These are phyloP conservation scores for Coemansia sp. DNA, from an alignment of 192 early-diverging fungal species.

Conservation along the genomic window DNA sequence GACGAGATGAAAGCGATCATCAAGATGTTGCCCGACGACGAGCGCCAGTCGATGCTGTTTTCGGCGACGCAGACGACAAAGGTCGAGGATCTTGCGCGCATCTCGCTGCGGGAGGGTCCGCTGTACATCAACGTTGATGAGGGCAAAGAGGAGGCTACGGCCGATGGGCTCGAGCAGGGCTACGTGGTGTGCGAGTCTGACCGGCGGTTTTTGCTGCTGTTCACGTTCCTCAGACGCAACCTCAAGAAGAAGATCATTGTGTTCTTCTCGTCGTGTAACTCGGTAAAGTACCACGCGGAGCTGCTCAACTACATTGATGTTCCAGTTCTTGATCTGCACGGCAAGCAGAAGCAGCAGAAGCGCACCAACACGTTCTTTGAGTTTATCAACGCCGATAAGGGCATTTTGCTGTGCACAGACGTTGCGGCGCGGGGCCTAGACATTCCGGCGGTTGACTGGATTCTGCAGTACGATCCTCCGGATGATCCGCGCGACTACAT, in stretches of 20 bases:
- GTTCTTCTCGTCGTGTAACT: conserved; percentile 96
- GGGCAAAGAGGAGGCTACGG: conserved; percentile 92
- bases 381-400: conserved; percentile 91
- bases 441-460: conserved; percentile 98
- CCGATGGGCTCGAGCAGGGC: conserved; percentile 95
- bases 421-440: conserved; percentile 97
- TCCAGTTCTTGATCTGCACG: conserved; percentile 97
- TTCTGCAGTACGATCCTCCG: conserved; percentile 98
- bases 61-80: conserved; percentile 99
- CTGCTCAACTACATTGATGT: conserved; percentile 99
- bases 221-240: conserved; percentile 98
- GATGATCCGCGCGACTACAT: conserved; percentile 99
- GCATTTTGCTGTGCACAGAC: conserved; percentile 94
- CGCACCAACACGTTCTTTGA: conserved; percentile 99
- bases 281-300: conserved; percentile 97
- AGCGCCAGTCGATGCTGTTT: conserved; percentile 97
- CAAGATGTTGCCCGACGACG: conserved; percentile 81
- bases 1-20: conserved; percentile 98
- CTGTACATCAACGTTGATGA: conserved; percentile 99
- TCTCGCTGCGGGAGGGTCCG: conserved; percentile 95
- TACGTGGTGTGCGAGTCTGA: conserved; percentile 95
- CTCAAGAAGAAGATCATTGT: conserved; percentile 98
- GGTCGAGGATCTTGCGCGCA: conserved; percentile 95
- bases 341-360: conserved; percentile 97
- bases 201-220: conserved; percentile 92